Evolutionary conservation across 2,329 filamentous ascomycete species (phyloP), one percentile per base, ranked within the genome.

Genomic region (Ophiostoma australiae): DNA sequence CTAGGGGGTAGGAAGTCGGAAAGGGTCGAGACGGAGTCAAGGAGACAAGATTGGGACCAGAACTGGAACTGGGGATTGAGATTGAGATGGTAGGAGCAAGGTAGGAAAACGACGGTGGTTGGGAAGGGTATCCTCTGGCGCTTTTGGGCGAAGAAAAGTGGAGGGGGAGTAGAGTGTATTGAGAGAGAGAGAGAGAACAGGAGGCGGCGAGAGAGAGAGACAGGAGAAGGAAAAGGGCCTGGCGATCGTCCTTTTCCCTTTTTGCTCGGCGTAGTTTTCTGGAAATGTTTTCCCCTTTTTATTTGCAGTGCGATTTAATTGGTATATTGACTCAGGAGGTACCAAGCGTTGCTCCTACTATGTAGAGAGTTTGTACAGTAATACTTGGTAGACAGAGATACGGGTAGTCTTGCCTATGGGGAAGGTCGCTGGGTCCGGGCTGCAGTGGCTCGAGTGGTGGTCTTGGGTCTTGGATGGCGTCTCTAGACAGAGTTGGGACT

Each of bases 401-500:
- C 61, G 63, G 48, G 71, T 68, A 48, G 70, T 35, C 61, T 65
- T 48, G 65, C 48, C 70, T 73, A 72, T 74, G 73, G 74, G 73
- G 74, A 71, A 70, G 23, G 69, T 73, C 70, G 73, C 72, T 72
- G 72, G 72, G 72, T 73, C 72, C 71, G 70, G 72, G 72, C 70
- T 67, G 55, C 69, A 72, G 71, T 70, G 48, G 41, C 44, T 48
- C 44, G 17, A 48, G 39, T 11, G 39, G 44, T 48, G 44, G 15
- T 17, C 17, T 48, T 48, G 44, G 70, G 65, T 33, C 48, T 33
- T 72, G 73, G 70, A 70, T 65, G 63, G 23, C 17, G 37, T 70
- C 33, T 72, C 73, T 73, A 74, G 68, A 71, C 72, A 65, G 37
- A 70, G 73, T 74, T 74, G 70, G 74, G 73, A 72, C 73, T 74